Evolutionary conservation across 164 flowering plant genomes (phyloP).

Genomic region (Annona cherimola): DNA sequence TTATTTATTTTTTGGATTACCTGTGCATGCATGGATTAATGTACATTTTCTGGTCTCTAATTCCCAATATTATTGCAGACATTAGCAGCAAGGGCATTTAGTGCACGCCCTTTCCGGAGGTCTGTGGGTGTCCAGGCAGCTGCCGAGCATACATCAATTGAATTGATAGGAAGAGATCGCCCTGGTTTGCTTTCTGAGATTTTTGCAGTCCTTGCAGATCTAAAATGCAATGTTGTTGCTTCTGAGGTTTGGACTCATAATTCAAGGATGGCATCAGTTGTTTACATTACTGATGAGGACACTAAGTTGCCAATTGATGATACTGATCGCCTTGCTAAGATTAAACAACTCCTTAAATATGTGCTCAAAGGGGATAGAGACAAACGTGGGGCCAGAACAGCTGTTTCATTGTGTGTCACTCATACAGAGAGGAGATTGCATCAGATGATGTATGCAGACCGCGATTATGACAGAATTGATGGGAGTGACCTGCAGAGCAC

Average conservation of each 20-base stretch:
- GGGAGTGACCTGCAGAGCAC: constrained; percentile 16
- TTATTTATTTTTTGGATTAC: not conserved
- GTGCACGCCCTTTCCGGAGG: constrained; percentile 54
- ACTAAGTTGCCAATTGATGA: constrained; percentile 57
- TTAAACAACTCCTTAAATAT: constrained; percentile 61
- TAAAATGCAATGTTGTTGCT: constrained; percentile 82
- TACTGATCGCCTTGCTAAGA: constrained; percentile 49
- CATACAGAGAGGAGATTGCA: constrained; percentile 84
- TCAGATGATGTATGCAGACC: constrained; percentile 93
- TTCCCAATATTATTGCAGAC: constrained; percentile 44
- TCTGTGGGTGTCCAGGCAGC: constrained; percentile 77
- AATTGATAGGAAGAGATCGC: constrained; percentile 79
- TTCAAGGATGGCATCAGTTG: constrained; percentile 90
- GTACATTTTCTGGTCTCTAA: constrained; percentile 9
- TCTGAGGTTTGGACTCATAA: constrained; percentile 98
- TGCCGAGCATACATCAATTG: constrained; percentile 62
- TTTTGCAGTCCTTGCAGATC: constrained; percentile 81
- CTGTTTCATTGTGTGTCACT: constrained; percentile 61
- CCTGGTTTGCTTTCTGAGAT: constrained; percentile 91
- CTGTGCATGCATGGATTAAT: not conserved
- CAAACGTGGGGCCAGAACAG: constrained; percentile 61
- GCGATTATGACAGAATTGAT: constrained; percentile 58
- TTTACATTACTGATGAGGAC: constrained; percentile 70
- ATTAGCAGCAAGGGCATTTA: constrained; percentile 46
- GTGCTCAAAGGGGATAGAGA: constrained; percentile 69